Evolutionary conservation across 257 asterid genomes (phyloP).

Genomic region (Sherardia arvensis): DNA sequence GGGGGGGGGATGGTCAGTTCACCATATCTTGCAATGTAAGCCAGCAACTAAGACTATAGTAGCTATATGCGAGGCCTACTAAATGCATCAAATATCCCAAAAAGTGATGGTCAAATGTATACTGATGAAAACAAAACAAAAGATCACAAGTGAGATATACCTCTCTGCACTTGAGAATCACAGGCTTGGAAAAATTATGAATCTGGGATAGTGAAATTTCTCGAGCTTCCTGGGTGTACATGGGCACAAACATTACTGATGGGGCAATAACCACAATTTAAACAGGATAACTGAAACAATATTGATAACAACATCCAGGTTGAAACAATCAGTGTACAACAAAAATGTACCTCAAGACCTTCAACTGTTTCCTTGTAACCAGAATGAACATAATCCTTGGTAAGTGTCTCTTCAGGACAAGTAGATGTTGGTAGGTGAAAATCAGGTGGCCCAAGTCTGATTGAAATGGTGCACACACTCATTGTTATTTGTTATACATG

Average conservation of each 20-base stretch:
- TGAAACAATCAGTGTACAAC: not conserved
- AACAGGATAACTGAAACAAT: not conserved
- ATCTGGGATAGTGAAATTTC: constrained; percentile 76
- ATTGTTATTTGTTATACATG: constrained; percentile 5
- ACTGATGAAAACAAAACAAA: not conserved
- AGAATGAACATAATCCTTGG: constrained; percentile 64
- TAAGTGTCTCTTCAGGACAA: constrained; percentile 93
- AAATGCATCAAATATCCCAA: no score
- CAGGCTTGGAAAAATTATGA: constrained; percentile 54
- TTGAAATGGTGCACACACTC: constrained; percentile 11
- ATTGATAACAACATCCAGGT: not conserved
- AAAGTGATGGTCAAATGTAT: not conserved
- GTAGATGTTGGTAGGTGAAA: constrained; percentile 73
- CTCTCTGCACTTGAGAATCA: constrained; percentile 79
- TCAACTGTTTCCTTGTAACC: constrained; percentile 91
- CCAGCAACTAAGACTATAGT: not conserved
- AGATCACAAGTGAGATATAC: constrained; percentile 24
- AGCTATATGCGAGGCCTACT: not conserved
- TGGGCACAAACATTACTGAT: constrained; percentile 6
- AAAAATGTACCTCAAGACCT: constrained; percentile 74
- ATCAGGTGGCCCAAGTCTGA: constrained; percentile 97
- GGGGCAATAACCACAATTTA: constrained; percentile 1
- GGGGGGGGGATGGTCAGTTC: not conserved
- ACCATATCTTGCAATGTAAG: not conserved
- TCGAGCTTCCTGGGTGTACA: constrained; percentile 61